A percentile compares a stretch with the other conserved stretches of the same genome.
Evolutionary conservation across 2,329 filamentous ascomycete species (phyloP).

Genomic region (Fusarium citri): DNA sequence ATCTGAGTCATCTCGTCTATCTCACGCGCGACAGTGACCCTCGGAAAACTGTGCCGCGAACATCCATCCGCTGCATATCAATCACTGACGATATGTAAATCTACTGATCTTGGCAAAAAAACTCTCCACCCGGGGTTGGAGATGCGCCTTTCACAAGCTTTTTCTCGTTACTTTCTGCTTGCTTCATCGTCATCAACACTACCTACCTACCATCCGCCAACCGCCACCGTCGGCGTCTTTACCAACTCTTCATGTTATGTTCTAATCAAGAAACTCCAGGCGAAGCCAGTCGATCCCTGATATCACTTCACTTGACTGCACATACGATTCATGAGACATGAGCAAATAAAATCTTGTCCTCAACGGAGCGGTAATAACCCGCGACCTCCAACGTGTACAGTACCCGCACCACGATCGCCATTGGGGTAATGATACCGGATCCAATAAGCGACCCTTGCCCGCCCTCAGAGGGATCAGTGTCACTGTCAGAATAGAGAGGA

Average conservation of each 20-base stretch:
- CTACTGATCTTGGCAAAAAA: conserved; percentile 10
- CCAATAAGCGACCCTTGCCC: conserved; percentile 33
- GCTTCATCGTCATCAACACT: conserved; percentile 9
- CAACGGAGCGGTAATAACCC: neutral
- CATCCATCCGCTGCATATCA: conserved; percentile 37
- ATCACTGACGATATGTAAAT: conserved; percentile 8
- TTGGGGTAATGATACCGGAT: conserved; percentile 30
- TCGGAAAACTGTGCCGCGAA: conserved; percentile 32
- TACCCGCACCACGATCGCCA: conserved; percentile 34
- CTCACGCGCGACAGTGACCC: conserved; percentile 33
- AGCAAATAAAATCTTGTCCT: neutral
- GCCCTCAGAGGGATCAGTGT: conserved; percentile 12
- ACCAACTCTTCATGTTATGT: neutral
- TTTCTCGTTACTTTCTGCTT: conserved; percentile 1
- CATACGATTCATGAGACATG: conserved; percentile 1
- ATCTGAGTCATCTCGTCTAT: conserved; percentile 44
- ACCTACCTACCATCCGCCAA: neutral
- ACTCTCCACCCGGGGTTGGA: conserved; percentile 16
- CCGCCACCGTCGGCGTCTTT: conserved; percentile 1
- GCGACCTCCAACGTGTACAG: conserved; percentile 26
- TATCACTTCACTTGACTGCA: conserved; percentile 1
- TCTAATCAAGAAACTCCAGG: conserved; percentile 22
- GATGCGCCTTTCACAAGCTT: conserved; percentile 21
- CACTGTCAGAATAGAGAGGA: conserved; percentile 2
- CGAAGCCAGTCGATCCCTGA: conserved; percentile 8